Evolutionary conservation across 2,329 filamentous ascomycete species (phyloP).

Genomic region (Colletotrichum gigasporum): DNA sequence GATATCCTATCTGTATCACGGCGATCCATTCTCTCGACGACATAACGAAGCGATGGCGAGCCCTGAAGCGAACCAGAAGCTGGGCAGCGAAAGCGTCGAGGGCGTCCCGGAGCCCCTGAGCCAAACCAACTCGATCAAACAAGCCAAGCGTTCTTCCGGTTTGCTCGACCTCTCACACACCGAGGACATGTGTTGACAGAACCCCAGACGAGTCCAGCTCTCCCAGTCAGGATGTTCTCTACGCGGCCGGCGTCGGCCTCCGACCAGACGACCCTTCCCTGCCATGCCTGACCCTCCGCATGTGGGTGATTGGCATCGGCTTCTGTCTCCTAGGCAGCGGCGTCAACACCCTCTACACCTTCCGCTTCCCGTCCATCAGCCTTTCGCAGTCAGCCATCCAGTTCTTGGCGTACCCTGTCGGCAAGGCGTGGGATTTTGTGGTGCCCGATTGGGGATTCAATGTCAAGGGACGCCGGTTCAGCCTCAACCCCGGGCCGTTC

Average conservation of each 20-base stretch:
- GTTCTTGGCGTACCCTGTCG: slow-evolving; percentile 54
- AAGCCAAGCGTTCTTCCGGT: slow-evolving; percentile 14
- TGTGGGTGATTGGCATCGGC: slow-evolving; percentile 49
- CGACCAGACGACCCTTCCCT: slow-evolving; percentile 38
- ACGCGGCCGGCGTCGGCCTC: slow-evolving; percentile 42
- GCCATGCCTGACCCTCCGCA: slow-evolving; percentile 47
- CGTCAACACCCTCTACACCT: slow-evolving; percentile 52
- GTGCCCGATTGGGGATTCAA: slow-evolving; percentile 42
- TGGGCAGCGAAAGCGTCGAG: neutral
- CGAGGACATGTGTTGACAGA: neutral
- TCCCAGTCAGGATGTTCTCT: slow-evolving; percentile 36
- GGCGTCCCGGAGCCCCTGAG: neutral
- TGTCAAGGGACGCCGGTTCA: slow-evolving; percentile 36
- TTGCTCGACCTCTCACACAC: neutral
- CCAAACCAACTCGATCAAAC: neutral
- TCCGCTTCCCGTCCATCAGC: slow-evolving; percentile 44
- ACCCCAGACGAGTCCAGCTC: slow-evolving; percentile 19
- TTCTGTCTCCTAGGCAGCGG: slow-evolving; percentile 48
- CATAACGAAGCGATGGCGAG: neutral
- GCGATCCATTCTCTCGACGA: no score
- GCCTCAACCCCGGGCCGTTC: slow-evolving; percentile 51
- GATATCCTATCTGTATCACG: neutral
- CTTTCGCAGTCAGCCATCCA: slow-evolving; percentile 48
- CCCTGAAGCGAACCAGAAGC: neutral
- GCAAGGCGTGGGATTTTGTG: slow-evolving; percentile 46